Conservation (phyloP, 192 early-diverging fungal genomes). For the Podila epigama region DNA sequence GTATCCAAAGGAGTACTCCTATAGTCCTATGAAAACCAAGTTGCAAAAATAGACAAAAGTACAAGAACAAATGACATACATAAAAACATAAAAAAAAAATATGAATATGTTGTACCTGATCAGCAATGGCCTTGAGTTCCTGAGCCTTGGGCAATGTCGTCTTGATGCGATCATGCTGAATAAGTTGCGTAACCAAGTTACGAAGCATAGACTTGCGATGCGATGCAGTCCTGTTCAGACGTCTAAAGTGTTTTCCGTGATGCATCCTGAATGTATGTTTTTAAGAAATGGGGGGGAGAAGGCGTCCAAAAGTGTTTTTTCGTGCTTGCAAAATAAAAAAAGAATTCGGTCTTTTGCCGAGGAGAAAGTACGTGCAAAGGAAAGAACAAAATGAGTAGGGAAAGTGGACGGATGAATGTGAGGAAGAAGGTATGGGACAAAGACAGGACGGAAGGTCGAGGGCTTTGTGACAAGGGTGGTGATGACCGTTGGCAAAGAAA, state of each 20-base stretch:
- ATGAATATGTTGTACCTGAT: constrained; percentile 67
- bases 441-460: too few species aligned
- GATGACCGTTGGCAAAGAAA: too few species aligned
- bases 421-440: too few species aligned
- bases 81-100: too few species aligned
- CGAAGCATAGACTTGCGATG: constrained; percentile 82
- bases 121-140: constrained; percentile 83
- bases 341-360: too few species aligned
- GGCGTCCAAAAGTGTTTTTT: neutral
- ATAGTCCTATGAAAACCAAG: too few species aligned
- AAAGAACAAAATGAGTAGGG: too few species aligned
- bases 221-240: constrained; percentile 67
- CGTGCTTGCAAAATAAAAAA: neutral
- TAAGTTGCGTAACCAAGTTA: constrained; percentile 85
- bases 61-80: too few species aligned
- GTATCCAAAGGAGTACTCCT: too few species aligned
- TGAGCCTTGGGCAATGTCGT: constrained; percentile 95
- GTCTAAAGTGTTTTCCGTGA: constrained; percentile 64
- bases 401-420: too few species aligned
- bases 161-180: constrained; percentile 89
- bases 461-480: too few species aligned
- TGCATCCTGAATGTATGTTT: constrained; percentile 54
- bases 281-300: neutral
- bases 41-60: too few species aligned
- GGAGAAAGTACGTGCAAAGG: neutral